A percentile compares a stretch with the other conserved stretches of the same genome.
Evolutionary conservation across 805 yeast genomes (phyloP).

Genomic region (Clavispora vitiphila): DNA sequence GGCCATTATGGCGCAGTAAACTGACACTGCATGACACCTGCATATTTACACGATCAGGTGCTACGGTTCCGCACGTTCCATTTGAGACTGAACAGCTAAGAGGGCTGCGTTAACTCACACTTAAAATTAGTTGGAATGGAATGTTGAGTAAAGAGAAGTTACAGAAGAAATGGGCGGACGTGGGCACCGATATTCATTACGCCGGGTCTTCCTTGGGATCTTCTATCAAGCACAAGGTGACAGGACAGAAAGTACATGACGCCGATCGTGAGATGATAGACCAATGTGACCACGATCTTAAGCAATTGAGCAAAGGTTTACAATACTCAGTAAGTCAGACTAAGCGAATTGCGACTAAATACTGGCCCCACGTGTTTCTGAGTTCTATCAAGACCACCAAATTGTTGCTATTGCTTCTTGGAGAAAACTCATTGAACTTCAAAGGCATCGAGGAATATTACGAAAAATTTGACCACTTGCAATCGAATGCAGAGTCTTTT

Average conservation of each 20-base stretch:
- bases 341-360: constrained; percentile 15
- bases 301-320: constrained; percentile 39
- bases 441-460: constrained; percentile 28
- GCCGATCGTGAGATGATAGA: constrained; percentile 35
- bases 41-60: neutral
- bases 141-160: neutral
- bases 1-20: neutral
- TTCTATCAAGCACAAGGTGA: constrained; percentile 1
- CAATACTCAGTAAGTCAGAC: constrained; percentile 31
- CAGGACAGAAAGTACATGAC: constrained; percentile 6
- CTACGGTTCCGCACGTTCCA: neutral
- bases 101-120: neutral
- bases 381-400: constrained; percentile 26
- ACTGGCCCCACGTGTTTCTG: constrained; percentile 31
- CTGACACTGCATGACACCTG: neutral
- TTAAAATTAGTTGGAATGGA: neutral
- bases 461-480: constrained; percentile 23
- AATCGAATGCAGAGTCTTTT: constrained; percentile 18
- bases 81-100: neutral
- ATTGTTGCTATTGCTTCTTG: constrained; percentile 24
- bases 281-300: constrained; percentile 42
- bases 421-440: constrained; percentile 34
- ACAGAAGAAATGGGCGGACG: neutral
- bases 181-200: constrained; percentile 2
- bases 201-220: neutral